Base-by-base conservation (phyloP, 805 yeast species). In the Starmerella powellii region DNA sequence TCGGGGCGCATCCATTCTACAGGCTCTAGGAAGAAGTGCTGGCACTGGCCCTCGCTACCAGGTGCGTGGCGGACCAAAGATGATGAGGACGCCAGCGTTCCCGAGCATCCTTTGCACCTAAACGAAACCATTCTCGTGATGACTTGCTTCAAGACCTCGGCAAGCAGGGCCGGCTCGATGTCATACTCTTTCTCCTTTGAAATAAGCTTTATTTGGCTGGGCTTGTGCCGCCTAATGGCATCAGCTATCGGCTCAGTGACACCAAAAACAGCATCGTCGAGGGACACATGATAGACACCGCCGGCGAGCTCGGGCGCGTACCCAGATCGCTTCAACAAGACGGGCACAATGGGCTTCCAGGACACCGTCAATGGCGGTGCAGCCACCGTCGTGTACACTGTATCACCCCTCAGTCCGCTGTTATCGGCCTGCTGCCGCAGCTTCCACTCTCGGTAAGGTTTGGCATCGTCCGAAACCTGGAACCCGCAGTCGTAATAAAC, bases 1-100 rank as follows among this genome's bases (percentile, higher is more conserved):
- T 84, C 95, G 4, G 66, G 65, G 45, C 78, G 73, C 98, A 91
- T 91, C 98, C 98, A 91, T 27, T 68, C 68, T 40, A 88, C 63
- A 0, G 97, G 97, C 60, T 91, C 96, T 23, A 82, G 66, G 54
- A 86, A 91, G 57, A 68, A 80, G 59, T 87, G 95, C 6, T 93
- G 81, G 60, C 98, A 88, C 20, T 31, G 36, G 21, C 53, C 53
- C 12, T 40, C 40, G 13, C 35, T 21, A 19, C 50, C 50, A 3
- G 44, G 40, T 18, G 45, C 38, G 61, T 87, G 95, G 18, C 65
- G 59, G 24, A 81, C 72, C 43, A 80, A 70, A 15, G 79, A 72
- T 2, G 71, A 60, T 1, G 81, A 73, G 16, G 68, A 60, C 0
- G 94, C 94, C 20, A 88, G 64, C 15, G 66, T 63, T 26, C 73